Evolutionary conservation across 2,329 filamentous ascomycete species (phyloP).

Genomic region (Decorospora gaudefroyi): DNA sequence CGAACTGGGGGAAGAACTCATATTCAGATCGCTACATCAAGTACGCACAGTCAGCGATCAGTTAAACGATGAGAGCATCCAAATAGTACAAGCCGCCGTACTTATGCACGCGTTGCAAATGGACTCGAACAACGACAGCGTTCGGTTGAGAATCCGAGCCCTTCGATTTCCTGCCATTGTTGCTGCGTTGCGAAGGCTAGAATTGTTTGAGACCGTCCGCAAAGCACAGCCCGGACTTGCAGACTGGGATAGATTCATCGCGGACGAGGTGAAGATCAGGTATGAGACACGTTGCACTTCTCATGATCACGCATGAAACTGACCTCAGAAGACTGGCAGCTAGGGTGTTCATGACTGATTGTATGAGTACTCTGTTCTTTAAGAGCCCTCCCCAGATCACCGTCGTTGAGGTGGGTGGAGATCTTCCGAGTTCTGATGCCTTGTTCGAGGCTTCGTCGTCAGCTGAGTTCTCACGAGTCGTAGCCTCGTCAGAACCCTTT

Average conservation of each 20-base stretch:
- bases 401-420: constrained; percentile 9
- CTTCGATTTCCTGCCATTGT: constrained; percentile 11
- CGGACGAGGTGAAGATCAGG: constrained; percentile 15
- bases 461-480: constrained; percentile 3
- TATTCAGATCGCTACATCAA: constrained; percentile 12
- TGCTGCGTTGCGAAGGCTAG: constrained; percentile 11
- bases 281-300: not conserved
- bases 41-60: not conserved
- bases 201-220: not conserved
- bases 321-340: not conserved
- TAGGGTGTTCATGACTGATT: constrained; percentile 4
- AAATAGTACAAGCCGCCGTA: constrained; percentile 16
- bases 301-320: not conserved
- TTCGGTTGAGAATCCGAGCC: constrained; percentile 9
- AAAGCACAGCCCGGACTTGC: not conserved
- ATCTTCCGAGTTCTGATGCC: constrained; percentile 14
- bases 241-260: constrained; percentile 16
- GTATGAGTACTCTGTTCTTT: constrained; percentile 19
- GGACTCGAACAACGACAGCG: constrained; percentile 11
- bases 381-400: constrained; percentile 15
- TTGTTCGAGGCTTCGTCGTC: constrained; percentile 18
- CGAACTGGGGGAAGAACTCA: constrained; percentile 16
- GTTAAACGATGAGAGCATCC: not conserved
- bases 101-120: constrained; percentile 14
- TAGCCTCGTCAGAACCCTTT: not conserved